phyloP scores from a whole-genome alignment of 331 rosid species.

The Phaseolus coccineus region DNA sequence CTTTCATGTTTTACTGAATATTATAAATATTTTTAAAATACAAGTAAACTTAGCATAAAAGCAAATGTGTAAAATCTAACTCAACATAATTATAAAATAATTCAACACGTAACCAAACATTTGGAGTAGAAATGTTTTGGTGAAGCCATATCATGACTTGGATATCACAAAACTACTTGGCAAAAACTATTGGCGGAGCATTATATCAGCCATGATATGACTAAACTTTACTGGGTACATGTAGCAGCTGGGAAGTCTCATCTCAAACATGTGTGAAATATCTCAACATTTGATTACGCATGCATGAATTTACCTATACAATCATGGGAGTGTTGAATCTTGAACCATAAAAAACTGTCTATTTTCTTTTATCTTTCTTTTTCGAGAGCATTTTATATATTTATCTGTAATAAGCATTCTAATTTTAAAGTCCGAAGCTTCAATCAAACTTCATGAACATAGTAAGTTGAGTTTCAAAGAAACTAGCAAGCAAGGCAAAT shows the following conservation, averaged over 20 bases:
- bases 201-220: not conserved
- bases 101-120: too few species aligned
- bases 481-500: not conserved
- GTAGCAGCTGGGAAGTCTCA: constrained; percentile 9
- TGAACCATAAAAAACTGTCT: not conserved
- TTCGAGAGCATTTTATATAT: not conserved
- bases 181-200: not conserved
- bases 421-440: not conserved
- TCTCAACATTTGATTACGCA: not conserved
- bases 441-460: not conserved
- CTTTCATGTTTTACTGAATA: too few species aligned
- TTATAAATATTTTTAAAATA: too few species aligned
- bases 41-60: too few species aligned
- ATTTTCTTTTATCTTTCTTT: not conserved
- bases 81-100: too few species aligned
- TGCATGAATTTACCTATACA: not conserved
- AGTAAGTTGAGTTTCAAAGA: constrained; percentile 10
- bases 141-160: too few species aligned
- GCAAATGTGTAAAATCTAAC: too few species aligned
- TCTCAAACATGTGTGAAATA: not conserved
- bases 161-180: not conserved
- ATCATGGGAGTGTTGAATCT: not conserved
- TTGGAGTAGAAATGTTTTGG: not conserved
- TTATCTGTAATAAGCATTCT: not conserved
- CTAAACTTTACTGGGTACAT: not conserved